These are phyloP conservation scores for Hymenoscyphus fraxineus DNA, from an alignment of 2,329 filamentous ascomycete species.

Conservation along the genomic window DNA sequence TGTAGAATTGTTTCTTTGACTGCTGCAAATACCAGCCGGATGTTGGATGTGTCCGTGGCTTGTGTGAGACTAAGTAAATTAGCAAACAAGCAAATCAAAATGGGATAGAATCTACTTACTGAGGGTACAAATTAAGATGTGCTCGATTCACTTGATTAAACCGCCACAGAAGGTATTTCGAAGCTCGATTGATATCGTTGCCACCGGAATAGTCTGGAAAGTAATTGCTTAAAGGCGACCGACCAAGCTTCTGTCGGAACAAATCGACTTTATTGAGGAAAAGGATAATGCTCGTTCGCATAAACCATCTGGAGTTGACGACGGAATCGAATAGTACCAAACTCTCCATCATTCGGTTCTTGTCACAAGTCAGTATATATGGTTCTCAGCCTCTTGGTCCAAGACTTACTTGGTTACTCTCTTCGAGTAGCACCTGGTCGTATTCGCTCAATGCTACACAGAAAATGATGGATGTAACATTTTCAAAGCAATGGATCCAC, in stretches of 20 bases:
- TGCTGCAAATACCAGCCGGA: conserved; percentile 93
- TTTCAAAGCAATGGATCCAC: conserved; percentile 99
- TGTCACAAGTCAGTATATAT: conserved; percentile 13
- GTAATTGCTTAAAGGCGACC: conserved; percentile 88
- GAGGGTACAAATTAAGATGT: conserved; percentile 93
- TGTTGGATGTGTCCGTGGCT: conserved; percentile 98
- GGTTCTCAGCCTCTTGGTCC: not conserved
- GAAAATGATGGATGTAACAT: conserved; percentile 99
- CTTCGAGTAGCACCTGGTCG: conserved; percentile 93
- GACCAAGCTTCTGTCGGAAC: conserved; percentile 88
- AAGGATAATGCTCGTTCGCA: conserved; percentile 96
- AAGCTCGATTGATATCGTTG: conserved; percentile 95
- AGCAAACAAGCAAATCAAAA: conserved; percentile 14
- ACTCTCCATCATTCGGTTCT: conserved; percentile 99
- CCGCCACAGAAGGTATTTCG: conserved; percentile 95
- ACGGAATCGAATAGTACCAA: conserved; percentile 95
- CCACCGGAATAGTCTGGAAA: conserved; percentile 98
- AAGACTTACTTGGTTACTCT: conserved; percentile 81
- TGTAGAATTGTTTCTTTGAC: conserved; percentile 99
- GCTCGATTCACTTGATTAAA: conserved; percentile 98
- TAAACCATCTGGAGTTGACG: conserved; percentile 98
- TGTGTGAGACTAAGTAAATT: conserved; percentile 74
- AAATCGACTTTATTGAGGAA: conserved; percentile 99
- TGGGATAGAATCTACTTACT: conserved; percentile 58
- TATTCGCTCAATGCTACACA: conserved; percentile 98